Evolutionary conservation across 257 asterid genomes (phyloP).

Genomic region (Nicotiana knightiana): DNA sequence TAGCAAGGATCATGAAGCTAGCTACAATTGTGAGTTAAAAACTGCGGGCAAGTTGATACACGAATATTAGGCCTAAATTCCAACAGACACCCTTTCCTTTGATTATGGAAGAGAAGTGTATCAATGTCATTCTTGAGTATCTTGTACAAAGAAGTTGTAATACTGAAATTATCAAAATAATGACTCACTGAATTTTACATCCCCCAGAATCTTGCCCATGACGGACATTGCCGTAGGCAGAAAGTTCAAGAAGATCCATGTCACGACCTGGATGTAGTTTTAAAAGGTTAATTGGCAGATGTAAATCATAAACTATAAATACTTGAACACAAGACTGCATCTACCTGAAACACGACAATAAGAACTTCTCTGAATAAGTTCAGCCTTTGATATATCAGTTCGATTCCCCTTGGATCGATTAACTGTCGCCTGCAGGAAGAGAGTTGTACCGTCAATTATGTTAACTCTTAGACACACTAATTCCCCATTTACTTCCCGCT

Average conservation of each 20-base stretch:
- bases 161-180: background rate
- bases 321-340: background rate
- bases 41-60: background rate
- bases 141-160: no score
- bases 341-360: conserved; percentile 86
- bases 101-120: background rate
- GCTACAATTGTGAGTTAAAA: background rate
- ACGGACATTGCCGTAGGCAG: conserved; percentile 79
- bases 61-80: background rate
- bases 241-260: conserved; percentile 90
- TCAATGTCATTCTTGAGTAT: background rate
- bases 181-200: conserved; percentile 58
- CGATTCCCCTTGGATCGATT: conserved; percentile 92
- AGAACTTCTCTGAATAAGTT: conserved; percentile 81
- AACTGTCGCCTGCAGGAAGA: conserved; percentile 60
- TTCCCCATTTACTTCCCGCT: background rate
- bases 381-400: conserved; percentile 72
- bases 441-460: background rate
- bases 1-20: background rate
- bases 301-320: background rate
- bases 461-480: background rate
- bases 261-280: conserved; percentile 60
- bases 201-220: conserved; percentile 70
- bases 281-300: background rate
- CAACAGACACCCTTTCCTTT: background rate